Evolutionary conservation across 2,329 filamentous ascomycete genomes (phyloP).

Genomic region (Fusarium gaditjirri): DNA sequence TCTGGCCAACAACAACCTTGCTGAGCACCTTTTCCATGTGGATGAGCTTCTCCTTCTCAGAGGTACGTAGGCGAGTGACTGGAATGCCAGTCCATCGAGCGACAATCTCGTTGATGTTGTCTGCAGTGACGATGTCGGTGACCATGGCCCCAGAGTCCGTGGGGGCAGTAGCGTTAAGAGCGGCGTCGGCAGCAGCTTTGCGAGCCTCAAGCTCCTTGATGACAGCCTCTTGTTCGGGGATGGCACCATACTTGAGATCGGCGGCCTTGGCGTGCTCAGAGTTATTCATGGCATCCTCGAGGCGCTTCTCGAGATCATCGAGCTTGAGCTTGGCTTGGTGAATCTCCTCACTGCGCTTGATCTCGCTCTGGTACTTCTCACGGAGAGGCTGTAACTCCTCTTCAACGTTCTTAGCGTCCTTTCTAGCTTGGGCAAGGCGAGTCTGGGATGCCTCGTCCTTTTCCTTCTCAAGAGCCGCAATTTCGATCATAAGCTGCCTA

Average conservation of each 20-base stretch:
- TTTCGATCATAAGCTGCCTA: slow-evolving; percentile 95
- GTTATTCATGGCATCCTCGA: slow-evolving; percentile 90
- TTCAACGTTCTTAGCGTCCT: slow-evolving; percentile 92
- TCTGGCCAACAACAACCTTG: slow-evolving; percentile 91
- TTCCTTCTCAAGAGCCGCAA: slow-evolving; percentile 92
- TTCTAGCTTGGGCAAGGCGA: slow-evolving; percentile 83
- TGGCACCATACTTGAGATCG: slow-evolving; percentile 96
- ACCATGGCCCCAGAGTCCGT: slow-evolving; percentile 77
- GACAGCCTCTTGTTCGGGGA: slow-evolving; percentile 85
- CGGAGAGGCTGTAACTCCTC: slow-evolving; percentile 92
- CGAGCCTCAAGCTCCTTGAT: slow-evolving; percentile 86
- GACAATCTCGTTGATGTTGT: slow-evolving; percentile 99
- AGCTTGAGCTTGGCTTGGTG: slow-evolving; percentile 96
- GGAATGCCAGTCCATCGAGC: slow-evolving; percentile 98
- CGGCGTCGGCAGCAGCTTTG: slow-evolving; percentile 81
- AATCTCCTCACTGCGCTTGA: slow-evolving; percentile 88
- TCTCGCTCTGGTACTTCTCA: slow-evolving; percentile 96
- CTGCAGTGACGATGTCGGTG: slow-evolving; percentile 92
- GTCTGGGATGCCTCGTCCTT: slow-evolving; percentile 92
- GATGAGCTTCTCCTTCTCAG: slow-evolving; percentile 98
- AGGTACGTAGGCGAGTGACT: slow-evolving; percentile 90
- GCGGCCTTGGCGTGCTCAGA: slow-evolving; percentile 88
- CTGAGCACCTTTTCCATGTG: slow-evolving; percentile 91
- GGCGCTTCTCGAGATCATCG: slow-evolving; percentile 88
- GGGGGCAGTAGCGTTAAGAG: slow-evolving; percentile 63